These are phyloP conservation scores for Fragosphaeria purpurea DNA, from an alignment of 2,329 filamentous ascomycete genomes.

Conservation along the genomic window DNA sequence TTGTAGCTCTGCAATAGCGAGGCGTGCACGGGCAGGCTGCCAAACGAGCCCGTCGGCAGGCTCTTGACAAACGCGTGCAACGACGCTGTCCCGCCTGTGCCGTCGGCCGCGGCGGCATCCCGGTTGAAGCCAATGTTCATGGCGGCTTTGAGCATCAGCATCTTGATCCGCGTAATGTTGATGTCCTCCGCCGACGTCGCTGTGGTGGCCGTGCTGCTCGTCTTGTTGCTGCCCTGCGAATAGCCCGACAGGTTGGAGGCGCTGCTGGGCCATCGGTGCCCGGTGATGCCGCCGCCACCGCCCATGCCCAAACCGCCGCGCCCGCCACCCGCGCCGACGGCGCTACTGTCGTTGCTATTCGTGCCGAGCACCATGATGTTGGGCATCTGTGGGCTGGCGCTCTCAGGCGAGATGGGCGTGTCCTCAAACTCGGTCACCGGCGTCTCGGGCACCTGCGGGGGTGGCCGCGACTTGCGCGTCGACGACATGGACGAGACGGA, in stretches of 20 bases:
- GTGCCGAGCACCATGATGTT: conserved; percentile 86
- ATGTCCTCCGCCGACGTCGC: conserved; percentile 60
- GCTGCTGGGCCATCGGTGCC: conserved; percentile 64
- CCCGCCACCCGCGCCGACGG: conserved; percentile 36
- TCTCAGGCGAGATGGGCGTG: conserved; percentile 71
- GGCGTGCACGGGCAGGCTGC: conserved; percentile 58
- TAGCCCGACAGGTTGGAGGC: conserved; percentile 71
- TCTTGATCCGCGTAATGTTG: conserved; percentile 67
- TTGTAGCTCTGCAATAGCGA: conserved; percentile 70
- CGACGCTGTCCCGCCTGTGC: conserved; percentile 36
- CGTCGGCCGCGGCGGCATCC: conserved; percentile 34
- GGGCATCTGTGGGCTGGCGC: conserved; percentile 60
- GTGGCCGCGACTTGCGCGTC: conserved; percentile 24
- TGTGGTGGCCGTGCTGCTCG: conserved; percentile 63
- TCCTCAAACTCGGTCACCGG: conserved; percentile 95
- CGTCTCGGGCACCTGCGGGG: conserved; percentile 62
- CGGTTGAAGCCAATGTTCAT: conserved; percentile 74
- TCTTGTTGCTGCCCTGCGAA: conserved; percentile 58
- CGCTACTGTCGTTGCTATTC: conserved; percentile 34
- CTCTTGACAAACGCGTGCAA: conserved; percentile 68
- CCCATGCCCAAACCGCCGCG: not conserved
- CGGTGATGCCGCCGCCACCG: not conserved
- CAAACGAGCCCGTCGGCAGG: conserved; percentile 69
- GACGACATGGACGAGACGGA: conserved; percentile 9
- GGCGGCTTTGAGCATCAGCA: conserved; percentile 73